These are phyloP conservation scores for Exophiala lecanii-corni DNA, from an alignment of 2,329 filamentous ascomycete genomes.

Conservation along the genomic window DNA sequence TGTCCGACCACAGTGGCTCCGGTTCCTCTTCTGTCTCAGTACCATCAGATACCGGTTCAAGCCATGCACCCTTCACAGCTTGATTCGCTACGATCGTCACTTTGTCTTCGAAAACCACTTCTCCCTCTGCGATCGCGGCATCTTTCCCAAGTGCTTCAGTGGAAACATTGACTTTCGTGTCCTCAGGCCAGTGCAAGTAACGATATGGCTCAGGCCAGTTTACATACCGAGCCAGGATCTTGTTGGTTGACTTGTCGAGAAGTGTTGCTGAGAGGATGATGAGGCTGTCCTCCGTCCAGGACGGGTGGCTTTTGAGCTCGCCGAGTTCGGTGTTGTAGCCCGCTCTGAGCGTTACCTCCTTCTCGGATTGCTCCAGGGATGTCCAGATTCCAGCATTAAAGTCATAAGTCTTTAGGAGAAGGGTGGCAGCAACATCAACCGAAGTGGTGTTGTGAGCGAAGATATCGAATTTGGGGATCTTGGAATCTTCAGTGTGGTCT, in stretches of 20 bases:
- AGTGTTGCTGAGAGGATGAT: constrained; percentile 5
- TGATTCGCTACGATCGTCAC: constrained; percentile 45
- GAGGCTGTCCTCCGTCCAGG: constrained; percentile 9
- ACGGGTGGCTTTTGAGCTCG: background rate
- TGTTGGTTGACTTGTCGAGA: constrained; percentile 31
- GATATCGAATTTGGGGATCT: background rate
- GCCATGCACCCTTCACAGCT: constrained; percentile 54
- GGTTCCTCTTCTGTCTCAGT: constrained; percentile 47
- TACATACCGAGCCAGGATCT: constrained; percentile 48
- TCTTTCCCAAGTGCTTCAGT: constrained; percentile 30
- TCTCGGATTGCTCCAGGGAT: background rate
- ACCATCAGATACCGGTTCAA: constrained; percentile 34
- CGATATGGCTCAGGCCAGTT: constrained; percentile 59
- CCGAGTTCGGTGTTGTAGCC: constrained; percentile 10
- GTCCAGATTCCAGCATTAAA: background rate
- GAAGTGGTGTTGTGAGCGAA: constrained; percentile 5
- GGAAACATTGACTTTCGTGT: constrained; percentile 4
- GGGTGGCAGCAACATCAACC: background rate
- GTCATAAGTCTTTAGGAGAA: constrained; percentile 2
- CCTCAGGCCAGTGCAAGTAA: constrained; percentile 46
- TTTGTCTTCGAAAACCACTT: constrained; percentile 31
- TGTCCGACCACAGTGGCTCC: constrained; percentile 40
- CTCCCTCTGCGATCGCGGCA: constrained; percentile 27
- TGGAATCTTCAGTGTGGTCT: constrained; percentile 1
- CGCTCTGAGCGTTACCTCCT: constrained; percentile 1